phyloP scores from a whole-genome alignment of 1,139 yeast species.

The Yamadazyma sp. region DNA sequence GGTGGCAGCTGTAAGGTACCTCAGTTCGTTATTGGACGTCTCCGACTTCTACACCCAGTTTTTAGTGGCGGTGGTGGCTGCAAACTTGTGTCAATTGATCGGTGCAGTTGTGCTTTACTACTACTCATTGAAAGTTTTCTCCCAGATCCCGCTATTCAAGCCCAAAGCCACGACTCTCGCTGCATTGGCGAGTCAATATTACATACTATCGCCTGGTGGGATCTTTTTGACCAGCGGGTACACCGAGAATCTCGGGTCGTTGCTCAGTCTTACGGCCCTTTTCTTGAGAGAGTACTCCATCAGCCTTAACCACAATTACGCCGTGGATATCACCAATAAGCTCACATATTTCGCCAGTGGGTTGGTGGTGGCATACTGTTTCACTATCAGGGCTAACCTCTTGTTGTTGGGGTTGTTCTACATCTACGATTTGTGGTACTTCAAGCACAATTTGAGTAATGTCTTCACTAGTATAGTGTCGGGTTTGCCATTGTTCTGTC shows the following conservation, averaged over 20 bases:
- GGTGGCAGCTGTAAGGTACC: constrained; percentile 43
- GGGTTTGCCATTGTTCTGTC: constrained; percentile 53
- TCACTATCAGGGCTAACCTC: constrained; percentile 73
- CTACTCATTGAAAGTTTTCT: constrained; percentile 41
- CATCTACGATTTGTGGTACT: constrained; percentile 52
- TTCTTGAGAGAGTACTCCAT: constrained; percentile 47
- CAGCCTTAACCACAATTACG: constrained; percentile 10
- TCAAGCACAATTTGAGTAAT: constrained; percentile 8
- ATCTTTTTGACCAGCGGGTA: constrained; percentile 75
- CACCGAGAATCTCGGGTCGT: constrained; percentile 72
- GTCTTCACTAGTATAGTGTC: constrained; percentile 31
- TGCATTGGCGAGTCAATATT: constrained; percentile 44
- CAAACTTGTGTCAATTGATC: constrained; percentile 54
- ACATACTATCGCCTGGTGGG: constrained; percentile 74
- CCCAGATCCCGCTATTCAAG: constrained; percentile 19
- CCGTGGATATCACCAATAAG: constrained; percentile 6
- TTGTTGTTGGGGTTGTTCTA: constrained; percentile 69
- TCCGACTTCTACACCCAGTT: constrained; percentile 45
- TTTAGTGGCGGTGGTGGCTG: constrained; percentile 42
- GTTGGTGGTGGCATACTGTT: constrained; percentile 53
- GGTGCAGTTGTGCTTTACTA: constrained; percentile 52
- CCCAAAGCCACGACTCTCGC: constrained; percentile 25
- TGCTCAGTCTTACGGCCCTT: constrained; percentile 63
- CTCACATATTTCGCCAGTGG: constrained; percentile 54
- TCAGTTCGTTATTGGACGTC: constrained; percentile 16